Evolutionary conservation across 345 rosid genomes (phyloP).

Genomic region (Gossypium sturtianum): DNA sequence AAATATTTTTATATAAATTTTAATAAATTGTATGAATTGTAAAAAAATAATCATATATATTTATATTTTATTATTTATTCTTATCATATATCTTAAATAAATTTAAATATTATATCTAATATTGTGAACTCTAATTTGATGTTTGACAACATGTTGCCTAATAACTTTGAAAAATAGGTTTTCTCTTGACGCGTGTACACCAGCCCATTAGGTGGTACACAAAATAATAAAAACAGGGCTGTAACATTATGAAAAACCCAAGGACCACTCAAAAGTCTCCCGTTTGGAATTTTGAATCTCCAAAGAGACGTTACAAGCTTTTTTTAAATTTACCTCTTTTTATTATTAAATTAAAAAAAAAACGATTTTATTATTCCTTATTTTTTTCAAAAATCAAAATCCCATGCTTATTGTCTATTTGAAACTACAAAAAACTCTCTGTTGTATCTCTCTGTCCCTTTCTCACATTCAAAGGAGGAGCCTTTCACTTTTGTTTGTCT

Average conservation of each 20-base stretch:
- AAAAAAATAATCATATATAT: no score
- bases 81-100: no score
- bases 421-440: slow-evolving; percentile 16
- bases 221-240: accelerated
- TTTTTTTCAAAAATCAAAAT: slow-evolving; percentile 11
- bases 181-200: slow-evolving; percentile 14
- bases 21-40: no score
- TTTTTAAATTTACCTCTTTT: slow-evolving; percentile 10
- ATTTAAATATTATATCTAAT: no score
- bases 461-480: slow-evolving; percentile 12
- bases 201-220: neutral
- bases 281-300: slow-evolving; percentile 58
- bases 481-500: slow-evolving; percentile 10
- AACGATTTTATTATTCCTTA: neutral
- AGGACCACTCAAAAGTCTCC: slow-evolving; percentile 11
- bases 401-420: slow-evolving; percentile 14
- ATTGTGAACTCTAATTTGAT: neutral
- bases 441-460: slow-evolving; percentile 8
- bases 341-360: slow-evolving; percentile 1
- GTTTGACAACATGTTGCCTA: no score
- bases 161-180: neutral
- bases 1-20: no score
- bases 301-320: slow-evolving; percentile 58
- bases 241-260: slow-evolving; percentile 14
- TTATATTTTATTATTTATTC: no score